Evolutionary conservation across 2,329 filamentous ascomycete genomes (phyloP), one percentile per base, ranked within the genome.

Genomic region (Aureobasidium zeae): DNA sequence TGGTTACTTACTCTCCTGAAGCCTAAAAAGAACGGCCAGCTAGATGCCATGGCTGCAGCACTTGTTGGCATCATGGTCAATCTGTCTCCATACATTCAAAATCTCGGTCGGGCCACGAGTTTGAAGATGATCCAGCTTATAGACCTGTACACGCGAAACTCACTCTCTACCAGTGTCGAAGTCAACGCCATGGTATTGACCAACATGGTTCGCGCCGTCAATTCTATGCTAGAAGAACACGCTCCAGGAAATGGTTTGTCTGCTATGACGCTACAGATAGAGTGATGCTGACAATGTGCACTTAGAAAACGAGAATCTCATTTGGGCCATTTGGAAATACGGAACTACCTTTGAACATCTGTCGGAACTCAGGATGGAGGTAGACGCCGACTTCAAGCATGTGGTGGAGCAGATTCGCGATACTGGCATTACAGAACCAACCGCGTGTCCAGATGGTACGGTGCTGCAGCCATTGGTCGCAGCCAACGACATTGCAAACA

Each of bases 31-130:
- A 37, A 45, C 34, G 43, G 43, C 16, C 43, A 37, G 3, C 26
- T 46, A 13, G 45, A 37, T 20, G 42, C 47, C 21, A 84, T 96
- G 22, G 96, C 96, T 57, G 88, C 89, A 12, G 87, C 91, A 1
- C 71, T 98, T 3, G 67, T 98, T 32, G 87, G 89, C 0, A 85
- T 96, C 33, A 83, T 98, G 55, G 91, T 91, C 62, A 98, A 98
- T 56, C 80, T 95, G 50, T 81, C 88, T 9, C 82, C 91, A 12
- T 85, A 94, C 57, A 69, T 91, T 4, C 79, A 91, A 56, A 77
- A 82, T 16, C 67, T 96, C 9, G 86, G 83, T 38, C 70, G 78
- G 3, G 74, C 79, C 3, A 80, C 86, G 12, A 84, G 85, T 58
- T 79, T 81, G 2, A 94, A 87, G 59, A 19, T 45, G 15, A 45